Percentiles rank a stretch among this genome's conserved stretches.
phyloP scores from a whole-genome alignment of 2,329 filamentous ascomycete genomes.

The Claviceps digitariae region DNA sequence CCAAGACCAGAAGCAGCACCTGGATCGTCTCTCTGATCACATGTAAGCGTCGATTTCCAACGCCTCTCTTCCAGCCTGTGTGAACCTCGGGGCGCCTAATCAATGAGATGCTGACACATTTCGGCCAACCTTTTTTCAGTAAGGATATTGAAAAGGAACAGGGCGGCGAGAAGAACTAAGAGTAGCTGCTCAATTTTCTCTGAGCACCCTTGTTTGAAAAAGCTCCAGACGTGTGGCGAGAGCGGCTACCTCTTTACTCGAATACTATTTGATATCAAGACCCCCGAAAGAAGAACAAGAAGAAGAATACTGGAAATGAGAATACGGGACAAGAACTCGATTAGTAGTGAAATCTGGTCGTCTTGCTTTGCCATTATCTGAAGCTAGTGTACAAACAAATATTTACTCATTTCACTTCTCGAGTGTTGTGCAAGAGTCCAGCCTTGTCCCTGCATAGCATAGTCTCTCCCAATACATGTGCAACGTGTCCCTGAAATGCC shows the following conservation, averaged over 20 bases:
- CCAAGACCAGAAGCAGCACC: conserved; percentile 63
- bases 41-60: conserved; percentile 43
- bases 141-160: conserved; percentile 64
- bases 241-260: background rate
- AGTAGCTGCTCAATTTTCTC: background rate
- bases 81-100: conserved; percentile 6
- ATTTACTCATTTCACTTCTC: conserved; percentile 13
- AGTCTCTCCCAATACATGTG: conserved; percentile 3
- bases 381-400: conserved; percentile 29
- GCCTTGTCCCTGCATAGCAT: conserved; percentile 6
- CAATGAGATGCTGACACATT: conserved; percentile 2
- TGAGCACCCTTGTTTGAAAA: background rate
- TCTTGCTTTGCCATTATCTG: conserved; percentile 15
- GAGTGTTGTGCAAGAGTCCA: conserved; percentile 6
- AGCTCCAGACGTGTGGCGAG: background rate
- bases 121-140: conserved; percentile 29
- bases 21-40: conserved; percentile 74
- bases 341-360: conserved; percentile 9
- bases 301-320: background rate
- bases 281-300: background rate
- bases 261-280: background rate
- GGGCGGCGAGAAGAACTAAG: conserved; percentile 52
- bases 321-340: conserved; percentile 6
- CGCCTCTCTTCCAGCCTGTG: background rate
- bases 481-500: conserved; percentile 1